A percentile compares a stretch with the other conserved stretches of the same genome.
These are phyloP conservation scores for Trichoderma gamsii DNA, from an alignment of 495 filamentous ascomycete genomes.

Conservation along the genomic window DNA sequence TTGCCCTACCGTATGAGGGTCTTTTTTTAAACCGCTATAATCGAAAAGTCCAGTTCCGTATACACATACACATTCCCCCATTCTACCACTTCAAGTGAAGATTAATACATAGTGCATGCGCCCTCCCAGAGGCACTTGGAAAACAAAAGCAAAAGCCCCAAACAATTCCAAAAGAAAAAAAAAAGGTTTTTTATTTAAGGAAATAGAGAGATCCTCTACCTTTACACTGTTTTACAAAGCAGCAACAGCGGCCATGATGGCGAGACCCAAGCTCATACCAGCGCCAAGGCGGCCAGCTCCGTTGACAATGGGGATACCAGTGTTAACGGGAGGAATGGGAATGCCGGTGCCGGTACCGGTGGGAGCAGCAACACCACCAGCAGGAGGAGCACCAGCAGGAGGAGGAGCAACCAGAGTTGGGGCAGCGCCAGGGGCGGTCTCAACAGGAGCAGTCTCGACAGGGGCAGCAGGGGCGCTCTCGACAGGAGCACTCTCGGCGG, in stretches of 20 bases:
- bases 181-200: background rate
- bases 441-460: constrained; percentile 21
- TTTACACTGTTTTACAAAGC: constrained; percentile 28
- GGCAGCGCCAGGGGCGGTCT: constrained; percentile 21
- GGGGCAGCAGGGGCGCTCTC: constrained; percentile 18
- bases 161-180: background rate
- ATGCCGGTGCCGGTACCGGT: constrained; percentile 25
- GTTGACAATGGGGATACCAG: constrained; percentile 20
- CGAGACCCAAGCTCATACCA: constrained; percentile 35
- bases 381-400: constrained; percentile 19
- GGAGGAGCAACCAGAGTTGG: constrained; percentile 15
- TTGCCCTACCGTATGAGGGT: background rate
- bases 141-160: background rate
- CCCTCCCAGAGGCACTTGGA: background rate
- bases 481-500: constrained; percentile 15
- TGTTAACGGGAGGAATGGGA: constrained; percentile 21
- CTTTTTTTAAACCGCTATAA: constrained; percentile 2
- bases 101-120: background rate
- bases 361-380: constrained; percentile 12
- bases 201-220: background rate
- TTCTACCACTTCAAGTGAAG: background rate
- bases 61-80: background rate
- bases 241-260: constrained; percentile 28
- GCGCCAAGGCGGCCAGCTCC: constrained; percentile 32
- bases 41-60: constrained; percentile 6